phyloP scores from a whole-genome alignment of 2,329 filamentous ascomycete species.

The Aspergillus piperis region DNA sequence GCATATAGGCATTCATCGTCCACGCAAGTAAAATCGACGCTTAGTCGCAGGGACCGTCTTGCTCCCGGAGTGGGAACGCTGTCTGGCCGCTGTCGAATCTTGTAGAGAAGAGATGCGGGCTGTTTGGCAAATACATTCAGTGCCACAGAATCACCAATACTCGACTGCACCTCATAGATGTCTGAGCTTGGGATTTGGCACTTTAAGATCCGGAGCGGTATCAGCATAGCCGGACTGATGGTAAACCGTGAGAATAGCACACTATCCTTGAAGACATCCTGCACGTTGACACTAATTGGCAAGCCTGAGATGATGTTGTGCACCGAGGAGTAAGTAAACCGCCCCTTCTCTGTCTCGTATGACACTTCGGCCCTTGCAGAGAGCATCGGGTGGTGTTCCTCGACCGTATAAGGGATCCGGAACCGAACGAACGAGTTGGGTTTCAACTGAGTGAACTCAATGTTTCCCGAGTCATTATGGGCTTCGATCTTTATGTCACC shows the following conservation, averaged over 20 bases:
- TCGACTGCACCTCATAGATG: constrained; percentile 58
- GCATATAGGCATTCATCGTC: constrained; percentile 67
- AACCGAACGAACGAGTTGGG: constrained; percentile 42
- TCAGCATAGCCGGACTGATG: constrained; percentile 74
- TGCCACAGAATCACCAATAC: constrained; percentile 44
- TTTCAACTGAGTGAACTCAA: constrained; percentile 44
- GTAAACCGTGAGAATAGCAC: constrained; percentile 87
- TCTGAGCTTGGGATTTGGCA: constrained; percentile 72
- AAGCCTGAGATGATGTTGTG: constrained; percentile 71
- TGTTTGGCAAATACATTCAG: constrained; percentile 76
- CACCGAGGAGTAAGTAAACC: constrained; percentile 64
- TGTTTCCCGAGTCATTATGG: constrained; percentile 48
- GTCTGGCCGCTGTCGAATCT: constrained; percentile 54
- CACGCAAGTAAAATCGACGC: constrained; percentile 73
- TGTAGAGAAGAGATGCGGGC: constrained; percentile 78
- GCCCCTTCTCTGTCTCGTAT: constrained; percentile 68
- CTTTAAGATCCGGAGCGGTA: constrained; percentile 72
- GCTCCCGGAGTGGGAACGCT: constrained; percentile 23
- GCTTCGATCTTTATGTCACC: constrained; percentile 46
- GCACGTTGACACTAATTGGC: constrained; percentile 90
- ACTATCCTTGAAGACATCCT: constrained; percentile 87
- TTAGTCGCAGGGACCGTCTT: constrained; percentile 55
- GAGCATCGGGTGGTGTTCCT: constrained; percentile 71
- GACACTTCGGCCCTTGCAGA: constrained; percentile 73
- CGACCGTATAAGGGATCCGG: constrained; percentile 78